Conservation (phyloP, 2,329 filamentous ascomycete genomes). For the Allantophomopsis lycopodina region DNA sequence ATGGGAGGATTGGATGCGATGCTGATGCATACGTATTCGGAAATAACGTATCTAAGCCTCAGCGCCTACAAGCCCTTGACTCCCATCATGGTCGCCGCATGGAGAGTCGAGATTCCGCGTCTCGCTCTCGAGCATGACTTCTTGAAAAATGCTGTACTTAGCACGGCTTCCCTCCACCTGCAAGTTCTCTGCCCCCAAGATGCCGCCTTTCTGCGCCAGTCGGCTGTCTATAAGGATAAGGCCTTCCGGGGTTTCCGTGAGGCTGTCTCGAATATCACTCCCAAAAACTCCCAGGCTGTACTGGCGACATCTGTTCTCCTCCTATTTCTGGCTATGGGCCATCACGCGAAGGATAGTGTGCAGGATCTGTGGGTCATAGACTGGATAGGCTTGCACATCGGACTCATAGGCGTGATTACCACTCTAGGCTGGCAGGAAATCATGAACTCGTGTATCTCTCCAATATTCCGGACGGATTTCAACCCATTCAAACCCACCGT, state of each 20-base stretch:
- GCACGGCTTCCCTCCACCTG: constrained; percentile 14
- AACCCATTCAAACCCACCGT: too few relatives aligned
- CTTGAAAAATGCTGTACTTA: constrained; percentile 13
- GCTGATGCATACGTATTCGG: constrained; percentile 16
- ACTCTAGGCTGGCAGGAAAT: background rate
- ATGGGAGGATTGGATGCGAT: too few relatives aligned
- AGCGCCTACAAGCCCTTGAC: constrained; percentile 5
- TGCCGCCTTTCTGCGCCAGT: too few relatives aligned
- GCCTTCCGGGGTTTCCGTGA: background rate
- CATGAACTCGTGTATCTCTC: too few relatives aligned
- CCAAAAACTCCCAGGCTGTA: background rate
- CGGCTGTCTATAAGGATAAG: background rate
- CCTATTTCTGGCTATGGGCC: background rate
- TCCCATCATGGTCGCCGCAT: constrained; percentile 4
- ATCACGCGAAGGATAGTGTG: background rate
- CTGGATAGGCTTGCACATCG: background rate
- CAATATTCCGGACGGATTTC: too few relatives aligned
- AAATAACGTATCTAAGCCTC: constrained; percentile 8
- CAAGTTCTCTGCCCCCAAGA: constrained; percentile 7
- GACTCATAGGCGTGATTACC: background rate
- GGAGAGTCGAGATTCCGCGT: constrained; percentile 8
- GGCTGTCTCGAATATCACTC: background rate
- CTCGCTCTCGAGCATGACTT: constrained; percentile 16
- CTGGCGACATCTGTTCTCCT: constrained; percentile 1
- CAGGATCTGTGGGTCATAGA: background rate